Evolutionary conservation across 1,284 basidiomycete species (phyloP).

Genomic region (Melampsora americana): DNA sequence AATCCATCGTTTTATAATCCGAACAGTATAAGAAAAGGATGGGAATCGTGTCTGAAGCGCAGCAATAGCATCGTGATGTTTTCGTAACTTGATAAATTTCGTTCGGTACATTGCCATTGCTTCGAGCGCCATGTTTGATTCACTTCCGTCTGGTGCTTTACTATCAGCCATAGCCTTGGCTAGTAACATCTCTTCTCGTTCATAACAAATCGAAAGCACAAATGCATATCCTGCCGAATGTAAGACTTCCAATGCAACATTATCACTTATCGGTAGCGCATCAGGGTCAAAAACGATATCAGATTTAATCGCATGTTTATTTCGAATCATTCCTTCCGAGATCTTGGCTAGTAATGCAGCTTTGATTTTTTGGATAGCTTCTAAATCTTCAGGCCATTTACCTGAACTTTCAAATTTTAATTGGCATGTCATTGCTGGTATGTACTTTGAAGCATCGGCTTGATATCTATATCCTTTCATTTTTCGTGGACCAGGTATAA

Average conservation of each 20-base stretch:
- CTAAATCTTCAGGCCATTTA: conserved; percentile 91
- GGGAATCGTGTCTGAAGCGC: conserved; percentile 74
- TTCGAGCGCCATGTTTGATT: conserved; percentile 59
- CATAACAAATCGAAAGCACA: conserved; percentile 76
- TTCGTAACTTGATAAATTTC: conserved; percentile 72
- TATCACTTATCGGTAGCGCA: conserved; percentile 66
- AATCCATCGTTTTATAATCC: conserved; percentile 90
- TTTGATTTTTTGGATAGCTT: conserved; percentile 90
- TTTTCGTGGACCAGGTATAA: conserved; percentile 64
- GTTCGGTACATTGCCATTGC: conserved; percentile 67
- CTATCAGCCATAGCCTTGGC: conserved; percentile 62
- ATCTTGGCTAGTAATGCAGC: conserved; percentile 69
- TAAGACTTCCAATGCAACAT: conserved; percentile 71
- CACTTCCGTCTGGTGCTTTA: conserved; percentile 49
- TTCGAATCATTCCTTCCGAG: conserved; percentile 62
- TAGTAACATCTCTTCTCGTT: conserved; percentile 76
- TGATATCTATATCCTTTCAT: conserved; percentile 51
- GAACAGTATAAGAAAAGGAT: conserved; percentile 76
- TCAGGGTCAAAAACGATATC: conserved; percentile 54
- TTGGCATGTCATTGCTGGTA: conserved; percentile 68
- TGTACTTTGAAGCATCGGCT: conserved; percentile 63
- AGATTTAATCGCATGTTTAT: conserved; percentile 59
- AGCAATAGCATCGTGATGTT: conserved; percentile 79
- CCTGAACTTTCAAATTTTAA: conserved; percentile 86
- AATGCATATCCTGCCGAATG: conserved; percentile 84